Conservation (phyloP, 768 basidiomycete species). For the Astraeus odoratus region DNA sequence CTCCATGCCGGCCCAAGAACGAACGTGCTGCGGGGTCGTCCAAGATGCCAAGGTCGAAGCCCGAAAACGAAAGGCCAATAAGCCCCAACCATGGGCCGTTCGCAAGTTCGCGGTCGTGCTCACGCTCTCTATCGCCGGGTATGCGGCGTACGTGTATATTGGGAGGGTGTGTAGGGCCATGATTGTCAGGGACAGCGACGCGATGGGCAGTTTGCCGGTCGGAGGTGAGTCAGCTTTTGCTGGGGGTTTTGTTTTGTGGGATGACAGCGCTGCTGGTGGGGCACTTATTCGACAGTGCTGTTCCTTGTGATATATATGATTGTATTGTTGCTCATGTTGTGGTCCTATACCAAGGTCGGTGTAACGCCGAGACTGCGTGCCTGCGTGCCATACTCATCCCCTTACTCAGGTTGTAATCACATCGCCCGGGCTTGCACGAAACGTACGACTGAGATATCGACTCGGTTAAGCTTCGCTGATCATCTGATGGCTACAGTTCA, state of each 20-base stretch:
- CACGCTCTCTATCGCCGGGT: constrained; percentile 53
- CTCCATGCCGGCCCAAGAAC: constrained; percentile 4
- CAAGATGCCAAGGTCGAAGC: constrained; percentile 37
- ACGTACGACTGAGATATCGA: constrained; percentile 44
- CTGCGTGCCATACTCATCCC: neutral
- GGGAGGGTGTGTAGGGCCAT: constrained; percentile 65
- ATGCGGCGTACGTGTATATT: constrained; percentile 73
- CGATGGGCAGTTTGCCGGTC: constrained; percentile 40
- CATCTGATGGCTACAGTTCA: constrained; percentile 14
- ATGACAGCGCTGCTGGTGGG: constrained; percentile 4
- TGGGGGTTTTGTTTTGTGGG: neutral
- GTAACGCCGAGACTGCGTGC: neutral
- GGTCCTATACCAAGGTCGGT: constrained; percentile 72
- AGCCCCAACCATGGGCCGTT: constrained; percentile 66
- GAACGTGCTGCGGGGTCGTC: constrained; percentile 45
- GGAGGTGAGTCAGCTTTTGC: constrained; percentile 63
- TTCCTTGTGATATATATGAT: constrained; percentile 58
- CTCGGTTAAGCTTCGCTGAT: constrained; percentile 6
- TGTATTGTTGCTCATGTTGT: constrained; percentile 63
- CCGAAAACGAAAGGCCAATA: constrained; percentile 32
- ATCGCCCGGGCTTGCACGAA: constrained; percentile 59
- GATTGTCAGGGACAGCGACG: constrained; percentile 40
- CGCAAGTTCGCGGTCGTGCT: constrained; percentile 63
- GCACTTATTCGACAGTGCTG: constrained; percentile 40
- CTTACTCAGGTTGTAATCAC: constrained; percentile 52